Base-by-base conservation (phyloP, 1,139 yeast species). In the Meyerozyma carpophila region DNA sequence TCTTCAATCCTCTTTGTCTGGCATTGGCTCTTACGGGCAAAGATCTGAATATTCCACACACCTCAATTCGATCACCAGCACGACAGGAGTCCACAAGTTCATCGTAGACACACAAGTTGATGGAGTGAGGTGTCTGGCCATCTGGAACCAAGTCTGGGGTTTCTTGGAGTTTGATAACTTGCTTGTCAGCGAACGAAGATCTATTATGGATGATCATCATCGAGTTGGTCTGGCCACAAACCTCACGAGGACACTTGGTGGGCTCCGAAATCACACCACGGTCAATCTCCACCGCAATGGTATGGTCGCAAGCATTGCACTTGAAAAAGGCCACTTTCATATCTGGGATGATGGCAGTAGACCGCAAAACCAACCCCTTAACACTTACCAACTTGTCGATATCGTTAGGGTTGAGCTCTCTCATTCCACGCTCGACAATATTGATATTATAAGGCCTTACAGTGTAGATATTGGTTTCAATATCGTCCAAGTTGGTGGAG, bases 121-220 rank as follows among this genome's bases (percentile, higher is more conserved):
- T 89, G 10, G 97, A 84, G 61, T 93, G 98, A 2, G 99, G 98
- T 3, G 98, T 93, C 65, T 93, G 98, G 18, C 99, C 99, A 66
- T 89, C 98, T 3, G 98, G 98, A n/a, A 93, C 96, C 50, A 82
- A 74, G 63, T 93, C 98, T 0, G 98, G 99, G 0, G 98, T 93
- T 63, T 93, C 99, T 64, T 93, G 99, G 40, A 93, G 70, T 58
- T 89, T 88, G 50, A 93, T 82, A 32, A 93, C 93, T 64, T 93
- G 99, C 60, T 91, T 93, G 63, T 93, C 97, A 27, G 95, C 94
- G 67, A 93, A 93, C 1, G 89, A 79, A 28, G 95, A 86, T 55
- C 98, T 77, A 61, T 93, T 93, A 66, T 93, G 98, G 21, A 93
- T 78, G 45, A 93, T 70, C 47, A 85, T 81, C 98, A 94, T 90